Evolutionary conservation across 73 alveolate genomes (phyloP), one percentile per base, ranked within the genome.

Genomic region (Paraurostyla sp.): DNA sequence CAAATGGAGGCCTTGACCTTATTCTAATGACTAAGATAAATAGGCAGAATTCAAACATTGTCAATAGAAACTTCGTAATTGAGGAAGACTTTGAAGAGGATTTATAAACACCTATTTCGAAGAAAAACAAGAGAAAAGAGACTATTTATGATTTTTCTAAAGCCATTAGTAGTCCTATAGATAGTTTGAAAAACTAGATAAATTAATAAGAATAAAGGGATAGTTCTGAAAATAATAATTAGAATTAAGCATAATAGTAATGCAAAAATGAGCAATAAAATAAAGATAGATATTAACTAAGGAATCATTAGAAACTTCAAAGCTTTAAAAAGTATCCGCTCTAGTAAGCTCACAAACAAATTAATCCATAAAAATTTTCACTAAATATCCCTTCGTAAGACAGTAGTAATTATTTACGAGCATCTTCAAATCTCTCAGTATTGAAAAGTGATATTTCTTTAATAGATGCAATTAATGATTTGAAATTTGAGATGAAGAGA

Each of bases 11-110:
- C 16, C 23, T 65, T 35, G 82, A 65, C 36, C 25, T 65, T 38
- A 40, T 65, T 7, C 36, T 65, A 4, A 32, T 65, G 56, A 35
- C 82, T 15, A 33, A 38, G 41, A 15, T 65, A 7, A 16, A 16
- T 38, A 33, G 82, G 16, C 41, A 65, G 82, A 32, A 65, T 11
- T 36, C 82, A 33, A 65, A 65, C 36, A 40, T 65, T 38, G 58
- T 65, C 1, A 65, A 65, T 40, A 33, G 82, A 13, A 58, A 65
- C 7, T 65, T 65, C 23, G 58, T 65, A 11, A 65, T 65, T 65
- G 82, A 65, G 41, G 82, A 65, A 65, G 82, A 65, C 58, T 65
- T 65, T 40, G 82, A 65, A 40, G 82, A 65, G 58, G 82, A 65
- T 38, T 35, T 65, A 1, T 11, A 33, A 15, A 65, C 82, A 3